Evolutionary conservation across 169 alveolate genomes (phyloP).

Genomic region (Plasmodium chabaudi): DNA sequence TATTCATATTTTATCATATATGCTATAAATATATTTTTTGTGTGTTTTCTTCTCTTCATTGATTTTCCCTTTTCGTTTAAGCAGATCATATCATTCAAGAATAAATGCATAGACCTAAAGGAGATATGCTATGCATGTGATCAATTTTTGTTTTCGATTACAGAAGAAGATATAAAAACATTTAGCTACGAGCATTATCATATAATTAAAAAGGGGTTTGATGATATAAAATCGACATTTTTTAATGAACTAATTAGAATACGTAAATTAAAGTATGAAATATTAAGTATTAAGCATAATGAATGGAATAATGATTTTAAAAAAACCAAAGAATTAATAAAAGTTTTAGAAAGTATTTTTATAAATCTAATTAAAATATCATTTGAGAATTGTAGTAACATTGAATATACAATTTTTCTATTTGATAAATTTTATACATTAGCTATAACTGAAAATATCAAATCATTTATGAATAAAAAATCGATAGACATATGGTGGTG

Average conservation of each 20-base stretch:
- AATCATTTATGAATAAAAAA: conserved; percentile 59
- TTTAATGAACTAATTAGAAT: conserved; percentile 58
- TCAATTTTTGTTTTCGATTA: conserved; percentile 54
- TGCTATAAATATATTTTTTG: background rate
- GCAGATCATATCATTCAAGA: conserved; percentile 33
- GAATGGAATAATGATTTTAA: conserved; percentile 67
- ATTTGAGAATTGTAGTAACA: conserved; percentile 50
- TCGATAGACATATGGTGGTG: conserved; percentile 54
- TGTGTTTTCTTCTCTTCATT: background rate
- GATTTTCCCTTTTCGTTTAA: background rate
- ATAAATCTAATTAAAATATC: conserved; percentile 73
- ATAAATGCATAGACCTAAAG: conserved; percentile 53
- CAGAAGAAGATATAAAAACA: conserved; percentile 55
- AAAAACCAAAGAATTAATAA: conserved; percentile 69
- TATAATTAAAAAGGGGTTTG: conserved; percentile 73
- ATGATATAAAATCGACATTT: conserved; percentile 67
- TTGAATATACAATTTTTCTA: conserved; percentile 56
- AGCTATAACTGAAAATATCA: conserved; percentile 63
- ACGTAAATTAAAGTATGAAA: conserved; percentile 43
- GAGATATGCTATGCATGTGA: conserved; percentile 74
- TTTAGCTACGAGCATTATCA: conserved; percentile 58
- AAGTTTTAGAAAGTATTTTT: conserved; percentile 61
- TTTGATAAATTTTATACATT: conserved; percentile 56
- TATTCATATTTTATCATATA: background rate
- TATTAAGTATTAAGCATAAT: conserved; percentile 52